Evolutionary conservation across 1,139 yeast species (phyloP).

Genomic region (Lodderomyces metapsilosis): DNA sequence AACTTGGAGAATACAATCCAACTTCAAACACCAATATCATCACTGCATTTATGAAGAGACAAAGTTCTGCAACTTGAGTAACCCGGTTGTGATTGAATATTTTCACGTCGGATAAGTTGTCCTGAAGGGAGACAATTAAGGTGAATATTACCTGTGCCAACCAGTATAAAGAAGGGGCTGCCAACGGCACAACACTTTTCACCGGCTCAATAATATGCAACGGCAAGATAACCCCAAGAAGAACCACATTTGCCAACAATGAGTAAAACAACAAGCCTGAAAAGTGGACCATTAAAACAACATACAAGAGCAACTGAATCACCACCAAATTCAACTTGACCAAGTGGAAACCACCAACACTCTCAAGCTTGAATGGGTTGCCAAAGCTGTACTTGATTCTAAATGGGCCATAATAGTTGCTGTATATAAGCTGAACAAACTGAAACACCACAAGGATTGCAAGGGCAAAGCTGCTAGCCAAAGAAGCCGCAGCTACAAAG

Average conservation of each 20-base stretch:
- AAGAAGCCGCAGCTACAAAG: too few relatives aligned
- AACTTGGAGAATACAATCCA: conserved; percentile 39
- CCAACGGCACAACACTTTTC: conserved; percentile 25
- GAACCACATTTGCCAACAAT: conserved; percentile 14
- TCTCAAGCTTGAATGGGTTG: conserved; percentile 21
- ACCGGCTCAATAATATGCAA: conserved; percentile 34
- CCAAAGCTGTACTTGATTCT: conserved; percentile 32
- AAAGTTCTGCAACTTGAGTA: conserved; percentile 16
- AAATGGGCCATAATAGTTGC: conserved; percentile 27
- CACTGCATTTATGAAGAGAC: conserved; percentile 25
- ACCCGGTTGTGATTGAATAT: neutral
- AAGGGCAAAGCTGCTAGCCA: too few relatives aligned
- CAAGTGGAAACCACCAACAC: conserved; percentile 29
- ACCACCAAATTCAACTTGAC: conserved; percentile 23
- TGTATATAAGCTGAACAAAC: conserved; percentile 16
- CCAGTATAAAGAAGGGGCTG: conserved; percentile 32
- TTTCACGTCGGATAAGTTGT: conserved; percentile 16
- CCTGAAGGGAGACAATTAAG: conserved; percentile 24
- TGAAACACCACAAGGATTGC: conserved; percentile 19
- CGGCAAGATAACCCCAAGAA: conserved; percentile 21
- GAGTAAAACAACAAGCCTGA: conserved; percentile 14
- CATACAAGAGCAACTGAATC: conserved; percentile 21
- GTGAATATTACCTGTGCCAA: conserved; percentile 18
- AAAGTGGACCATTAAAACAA: conserved; percentile 16
- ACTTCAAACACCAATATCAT: conserved; percentile 37